These are phyloP conservation scores for Mortierella alpina DNA, from an alignment of 192 early-diverging fungal species.

Conservation along the genomic window DNA sequence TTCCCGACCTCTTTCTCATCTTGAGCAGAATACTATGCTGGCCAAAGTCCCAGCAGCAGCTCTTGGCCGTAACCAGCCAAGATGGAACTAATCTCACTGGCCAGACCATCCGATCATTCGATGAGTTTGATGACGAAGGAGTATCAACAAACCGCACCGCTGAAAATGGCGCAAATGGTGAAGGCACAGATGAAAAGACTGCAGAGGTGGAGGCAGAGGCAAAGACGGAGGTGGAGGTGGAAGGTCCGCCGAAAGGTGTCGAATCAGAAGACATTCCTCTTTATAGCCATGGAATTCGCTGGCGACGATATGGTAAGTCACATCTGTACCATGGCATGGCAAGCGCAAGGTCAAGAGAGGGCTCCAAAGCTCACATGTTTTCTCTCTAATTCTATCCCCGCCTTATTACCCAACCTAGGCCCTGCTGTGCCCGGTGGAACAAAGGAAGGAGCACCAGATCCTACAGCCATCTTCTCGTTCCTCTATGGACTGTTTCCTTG, in stretches of 20 bases:
- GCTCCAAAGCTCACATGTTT: neutral
- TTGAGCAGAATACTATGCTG: conserved; percentile 64
- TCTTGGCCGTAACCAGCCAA: conserved; percentile 39
- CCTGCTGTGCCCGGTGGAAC: conserved; percentile 28
- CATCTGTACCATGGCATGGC: neutral
- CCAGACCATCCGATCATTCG: conserved; percentile 38
- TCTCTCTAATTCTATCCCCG: neutral
- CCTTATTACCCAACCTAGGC: conserved; percentile 5
- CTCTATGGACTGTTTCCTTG: conserved; percentile 69
- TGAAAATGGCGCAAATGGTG: neutral
- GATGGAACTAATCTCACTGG: conserved; percentile 30
- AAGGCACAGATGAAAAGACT: neutral
- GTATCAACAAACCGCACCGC: neutral
- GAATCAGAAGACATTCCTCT: conserved; percentile 41
- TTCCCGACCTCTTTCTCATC: conserved; percentile 62
- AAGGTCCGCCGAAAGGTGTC: neutral
- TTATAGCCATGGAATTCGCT: conserved; percentile 32
- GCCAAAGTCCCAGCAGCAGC: conserved; percentile 58
- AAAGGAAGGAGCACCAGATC: conserved; percentile 61
- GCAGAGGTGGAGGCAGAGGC: neutral
- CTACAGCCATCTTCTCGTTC: conserved; percentile 66
- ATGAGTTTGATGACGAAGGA: conserved; percentile 36
- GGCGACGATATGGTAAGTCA: conserved; percentile 52
- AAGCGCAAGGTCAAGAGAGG: neutral
- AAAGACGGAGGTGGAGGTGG: neutral